Percentiles rank a stretch among this genome's conserved stretches.
Conservation (phyloP, 352 stramenopile genomes). For the Globisporangium abappressorium region DNA sequence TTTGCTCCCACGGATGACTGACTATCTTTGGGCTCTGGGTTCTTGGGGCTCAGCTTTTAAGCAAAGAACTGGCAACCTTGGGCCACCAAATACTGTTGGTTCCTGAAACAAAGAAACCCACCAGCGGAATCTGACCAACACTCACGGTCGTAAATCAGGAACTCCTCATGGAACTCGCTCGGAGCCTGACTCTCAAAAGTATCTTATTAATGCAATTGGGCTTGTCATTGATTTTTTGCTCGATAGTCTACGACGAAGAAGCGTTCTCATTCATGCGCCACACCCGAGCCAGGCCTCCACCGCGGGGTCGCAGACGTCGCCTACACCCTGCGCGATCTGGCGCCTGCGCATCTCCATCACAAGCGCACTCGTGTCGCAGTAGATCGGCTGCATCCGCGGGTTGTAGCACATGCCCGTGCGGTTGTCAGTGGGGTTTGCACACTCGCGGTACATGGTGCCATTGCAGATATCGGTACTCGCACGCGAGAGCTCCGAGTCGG, state of each 20-base stretch:
- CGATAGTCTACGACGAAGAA: background rate
- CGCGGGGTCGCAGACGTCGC: conserved; percentile 21
- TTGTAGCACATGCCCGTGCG: conserved; percentile 36
- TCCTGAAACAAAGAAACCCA: background rate
- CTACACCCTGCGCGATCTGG: conserved; percentile 16
- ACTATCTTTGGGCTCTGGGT: background rate
- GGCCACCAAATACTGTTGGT: background rate
- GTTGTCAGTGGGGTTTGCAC: conserved; percentile 8
- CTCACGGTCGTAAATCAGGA: background rate
- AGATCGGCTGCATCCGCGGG: conserved; percentile 26
- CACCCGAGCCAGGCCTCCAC: conserved; percentile 35
- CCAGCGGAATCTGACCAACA: background rate
- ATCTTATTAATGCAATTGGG: too few species aligned
- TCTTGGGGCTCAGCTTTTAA: background rate
- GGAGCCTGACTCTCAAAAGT: background rate
- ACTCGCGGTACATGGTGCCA: conserved; percentile 39
- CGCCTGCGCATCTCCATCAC: background rate
- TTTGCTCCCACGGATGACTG: background rate
- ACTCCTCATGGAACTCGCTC: background rate
- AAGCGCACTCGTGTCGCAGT: conserved; percentile 24
- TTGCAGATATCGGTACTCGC: conserved; percentile 32
- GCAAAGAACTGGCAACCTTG: too few species aligned
- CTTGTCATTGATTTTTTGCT: too few species aligned
- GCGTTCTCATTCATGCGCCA: conserved; percentile 1
- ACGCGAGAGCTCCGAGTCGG: conserved; percentile 18